Percentiles rank a stretch among this genome's conserved stretches.
Conservation (phyloP, 306 rosid genomes). For the Carpinus fangiana region DNA sequence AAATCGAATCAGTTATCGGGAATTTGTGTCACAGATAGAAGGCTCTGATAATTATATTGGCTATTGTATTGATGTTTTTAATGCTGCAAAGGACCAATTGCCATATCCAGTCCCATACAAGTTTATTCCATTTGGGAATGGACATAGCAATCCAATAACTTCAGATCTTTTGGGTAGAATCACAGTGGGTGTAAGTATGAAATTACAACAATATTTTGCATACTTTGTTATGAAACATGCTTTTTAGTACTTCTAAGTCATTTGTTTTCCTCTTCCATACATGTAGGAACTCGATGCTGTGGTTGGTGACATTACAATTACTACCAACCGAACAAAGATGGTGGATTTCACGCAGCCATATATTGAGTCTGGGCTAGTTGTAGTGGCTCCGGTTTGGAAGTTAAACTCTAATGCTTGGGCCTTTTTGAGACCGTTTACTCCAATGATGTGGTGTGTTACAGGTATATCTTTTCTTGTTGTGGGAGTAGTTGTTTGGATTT, state of each 20-base stretch:
- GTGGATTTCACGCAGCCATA: conserved; percentile 94
- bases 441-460: conserved; percentile 72
- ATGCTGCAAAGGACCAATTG: conserved; percentile 30
- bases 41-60: conserved; percentile 69
- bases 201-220: background rate
- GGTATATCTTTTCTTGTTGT: conserved; percentile 65
- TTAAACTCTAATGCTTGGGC: conserved; percentile 73
- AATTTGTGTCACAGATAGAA: conserved; percentile 47
- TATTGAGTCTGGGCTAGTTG: conserved; percentile 89
- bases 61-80: conserved; percentile 55
- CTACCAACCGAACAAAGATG: conserved; percentile 74
- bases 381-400: conserved; percentile 66
- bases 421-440: conserved; percentile 75
- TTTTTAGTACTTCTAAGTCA: background rate
- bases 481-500: conserved; percentile 87
- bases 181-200: conserved; percentile 34
- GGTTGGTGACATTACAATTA: conserved; percentile 83
- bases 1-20: conserved; percentile 48
- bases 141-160: conserved; percentile 9
- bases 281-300: conserved; percentile 76
- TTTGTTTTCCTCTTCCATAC: conserved; percentile 27
- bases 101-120: conserved; percentile 30
- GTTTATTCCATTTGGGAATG: conserved; percentile 36
- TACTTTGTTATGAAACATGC: conserved; percentile 11
- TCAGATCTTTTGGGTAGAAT: conserved; percentile 41